Evolutionary conservation across 495 filamentous ascomycete species (phyloP).

Genomic region (Bacidia gigantensis): DNA sequence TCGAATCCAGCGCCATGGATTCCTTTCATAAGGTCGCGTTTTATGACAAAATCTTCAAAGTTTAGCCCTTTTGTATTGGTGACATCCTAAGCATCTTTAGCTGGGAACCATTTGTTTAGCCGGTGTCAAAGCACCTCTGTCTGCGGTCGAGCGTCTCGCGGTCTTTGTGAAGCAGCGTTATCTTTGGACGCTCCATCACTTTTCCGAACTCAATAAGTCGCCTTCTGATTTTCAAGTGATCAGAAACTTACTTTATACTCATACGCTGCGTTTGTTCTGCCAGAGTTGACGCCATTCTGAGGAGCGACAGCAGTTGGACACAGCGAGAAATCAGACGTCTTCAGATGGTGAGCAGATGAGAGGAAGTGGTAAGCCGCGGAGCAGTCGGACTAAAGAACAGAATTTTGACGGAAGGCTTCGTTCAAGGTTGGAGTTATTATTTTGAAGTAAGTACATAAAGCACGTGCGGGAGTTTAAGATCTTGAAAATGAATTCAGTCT

Average conservation of each 20-base stretch:
- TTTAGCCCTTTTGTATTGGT: slow-evolving; percentile 93
- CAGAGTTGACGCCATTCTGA: slow-evolving; percentile 43
- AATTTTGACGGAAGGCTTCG: no score
- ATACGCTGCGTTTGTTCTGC: slow-evolving; percentile 57
- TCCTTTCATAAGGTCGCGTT: slow-evolving; percentile 90
- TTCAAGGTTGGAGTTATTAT: no score
- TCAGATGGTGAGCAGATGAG: no score
- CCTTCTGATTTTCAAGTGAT: background rate
- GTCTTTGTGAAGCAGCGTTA: slow-evolving; percentile 66
- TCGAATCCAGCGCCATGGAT: slow-evolving; percentile 99
- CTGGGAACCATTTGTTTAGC: slow-evolving; percentile 12
- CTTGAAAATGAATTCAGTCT: no score
- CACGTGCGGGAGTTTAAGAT: no score
- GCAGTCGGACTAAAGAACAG: no score
- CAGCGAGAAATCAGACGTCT: background rate
- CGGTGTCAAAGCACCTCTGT: slow-evolving; percentile 57
- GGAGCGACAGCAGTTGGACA: no score
- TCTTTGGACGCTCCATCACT: slow-evolving; percentile 43
- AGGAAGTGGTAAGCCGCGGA: no score
- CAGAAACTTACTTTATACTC: slow-evolving; percentile 47
- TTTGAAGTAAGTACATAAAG: no score
- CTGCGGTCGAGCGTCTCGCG: slow-evolving; percentile 74
- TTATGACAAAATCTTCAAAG: slow-evolving; percentile 92
- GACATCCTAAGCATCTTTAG: slow-evolving; percentile 56
- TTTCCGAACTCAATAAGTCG: background rate